Conservation (phyloP, 2,329 filamentous ascomycete species). For the Aaosphaeria arxii region DNA sequence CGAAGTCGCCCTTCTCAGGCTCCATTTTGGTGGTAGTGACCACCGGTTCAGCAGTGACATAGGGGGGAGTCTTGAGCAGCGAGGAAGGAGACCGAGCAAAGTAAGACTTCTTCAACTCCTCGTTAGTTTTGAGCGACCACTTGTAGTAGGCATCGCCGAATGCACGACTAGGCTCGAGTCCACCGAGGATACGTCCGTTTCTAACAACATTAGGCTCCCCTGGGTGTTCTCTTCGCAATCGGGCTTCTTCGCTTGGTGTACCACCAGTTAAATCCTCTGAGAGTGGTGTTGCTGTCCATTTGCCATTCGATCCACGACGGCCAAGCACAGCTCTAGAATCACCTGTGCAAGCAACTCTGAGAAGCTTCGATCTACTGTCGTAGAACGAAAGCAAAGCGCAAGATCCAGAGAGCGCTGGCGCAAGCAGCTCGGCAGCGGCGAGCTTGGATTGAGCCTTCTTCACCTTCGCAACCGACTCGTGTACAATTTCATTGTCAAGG, state of each 20-base stretch:
- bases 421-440: constrained; percentile 86
- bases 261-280: constrained; percentile 93
- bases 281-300: constrained; percentile 87
- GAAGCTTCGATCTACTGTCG: constrained; percentile 78
- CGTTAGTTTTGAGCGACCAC: constrained; percentile 83
- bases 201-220: constrained; percentile 83
- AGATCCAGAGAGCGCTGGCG: constrained; percentile 92
- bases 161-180: constrained; percentile 86
- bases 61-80: constrained; percentile 84
- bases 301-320: constrained; percentile 71
- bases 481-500: constrained; percentile 90
- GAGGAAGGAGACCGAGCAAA: constrained; percentile 78
- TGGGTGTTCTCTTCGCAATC: constrained; percentile 82
- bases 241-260: constrained; percentile 78
- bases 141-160: constrained; percentile 98
- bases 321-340: constrained; percentile 95
- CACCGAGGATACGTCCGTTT: constrained; percentile 87
- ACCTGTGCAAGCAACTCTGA: constrained; percentile 92
- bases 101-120: constrained; percentile 78
- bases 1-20: constrained; percentile 86
- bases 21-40: constrained; percentile 90
- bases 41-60: constrained; percentile 94
- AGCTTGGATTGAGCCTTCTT: constrained; percentile 84
- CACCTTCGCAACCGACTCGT: constrained; percentile 89
- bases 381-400: constrained; percentile 97